Evolutionary conservation across 1,284 basidiomycete species (phyloP).

Genomic region (Apiotrichum montevideense): DNA sequence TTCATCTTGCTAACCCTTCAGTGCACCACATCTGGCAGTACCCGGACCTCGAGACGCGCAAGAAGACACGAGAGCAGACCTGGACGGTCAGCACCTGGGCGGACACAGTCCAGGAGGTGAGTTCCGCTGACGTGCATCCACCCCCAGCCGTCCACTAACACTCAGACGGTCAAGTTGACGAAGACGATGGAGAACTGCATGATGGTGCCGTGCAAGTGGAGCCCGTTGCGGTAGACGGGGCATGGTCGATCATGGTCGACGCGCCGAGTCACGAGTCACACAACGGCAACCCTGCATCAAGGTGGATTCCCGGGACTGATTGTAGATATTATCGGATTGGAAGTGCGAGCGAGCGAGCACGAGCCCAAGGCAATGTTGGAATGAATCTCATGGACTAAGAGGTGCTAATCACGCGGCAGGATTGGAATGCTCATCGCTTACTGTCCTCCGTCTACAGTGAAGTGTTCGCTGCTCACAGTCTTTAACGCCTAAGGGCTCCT

Average conservation of each 20-base stretch:
- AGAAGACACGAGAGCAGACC: constrained; percentile 74
- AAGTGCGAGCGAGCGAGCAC: no score
- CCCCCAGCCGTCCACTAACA: not conserved
- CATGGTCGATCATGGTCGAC: no score
- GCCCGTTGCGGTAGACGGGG: constrained; percentile 28
- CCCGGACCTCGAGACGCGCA: constrained; percentile 72
- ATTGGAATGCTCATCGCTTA: no score
- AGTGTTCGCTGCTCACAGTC: no score
- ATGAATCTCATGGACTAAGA: not conserved
- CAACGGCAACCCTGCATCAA: not conserved
- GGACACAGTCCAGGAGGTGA: constrained; percentile 82
- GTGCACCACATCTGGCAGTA: constrained; percentile 95
- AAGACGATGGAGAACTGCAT: constrained; percentile 42
- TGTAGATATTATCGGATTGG: no score
- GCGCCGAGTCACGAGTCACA: no score
- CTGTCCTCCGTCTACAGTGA: no score
- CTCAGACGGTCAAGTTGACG: constrained; percentile 42
- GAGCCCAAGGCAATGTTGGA: not conserved
- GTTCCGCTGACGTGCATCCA: constrained; percentile 8
- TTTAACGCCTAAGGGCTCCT: no score
- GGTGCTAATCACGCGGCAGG: not conserved
- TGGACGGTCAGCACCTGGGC: constrained; percentile 93
- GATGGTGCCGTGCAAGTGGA: constrained; percentile 42
- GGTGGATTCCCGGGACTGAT: not conserved
- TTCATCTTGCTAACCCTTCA: not conserved